Evolutionary conservation across 108 stramenopile genomes (phyloP).

Genomic region (Cyclotella choctawhatcheeana): DNA sequence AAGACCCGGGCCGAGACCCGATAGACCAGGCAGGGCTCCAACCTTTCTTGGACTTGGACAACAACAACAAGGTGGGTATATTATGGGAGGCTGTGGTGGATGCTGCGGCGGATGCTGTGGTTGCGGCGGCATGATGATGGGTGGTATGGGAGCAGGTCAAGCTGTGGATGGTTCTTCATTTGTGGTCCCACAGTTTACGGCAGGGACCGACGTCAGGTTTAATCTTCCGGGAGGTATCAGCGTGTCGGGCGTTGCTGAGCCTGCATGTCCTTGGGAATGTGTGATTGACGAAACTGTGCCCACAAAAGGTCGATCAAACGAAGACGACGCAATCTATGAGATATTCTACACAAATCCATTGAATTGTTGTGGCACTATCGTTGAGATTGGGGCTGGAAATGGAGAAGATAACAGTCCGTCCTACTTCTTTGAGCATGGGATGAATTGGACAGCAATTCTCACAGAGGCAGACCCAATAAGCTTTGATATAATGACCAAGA

Average conservation of each 20-base stretch:
- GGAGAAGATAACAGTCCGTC: conserved; percentile 31
- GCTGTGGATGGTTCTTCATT: not conserved
- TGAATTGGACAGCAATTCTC: conserved; percentile 55
- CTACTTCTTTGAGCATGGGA: conserved; percentile 53
- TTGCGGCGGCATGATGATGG: conserved; percentile 7
- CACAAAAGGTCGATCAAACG: conserved; percentile 44
- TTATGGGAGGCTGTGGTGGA: conserved; percentile 19
- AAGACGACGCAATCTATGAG: conserved; percentile 62
- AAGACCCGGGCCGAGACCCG: not conserved
- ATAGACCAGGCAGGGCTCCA: not conserved
- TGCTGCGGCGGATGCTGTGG: conserved; percentile 22
- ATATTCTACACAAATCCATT: conserved; percentile 59
- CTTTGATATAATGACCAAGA: conserved; percentile 32
- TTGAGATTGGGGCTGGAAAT: conserved; percentile 60
- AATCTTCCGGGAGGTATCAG: not conserved
- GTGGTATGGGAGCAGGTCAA: not conserved
- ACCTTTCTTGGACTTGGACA: not conserved
- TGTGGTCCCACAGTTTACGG: not conserved
- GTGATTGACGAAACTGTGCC: conserved; percentile 44
- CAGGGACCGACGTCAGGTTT: not conserved
- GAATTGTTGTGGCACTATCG: conserved; percentile 57
- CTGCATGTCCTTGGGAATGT: conserved; percentile 24
- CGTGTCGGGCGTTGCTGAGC: not conserved
- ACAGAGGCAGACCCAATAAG: conserved; percentile 53
- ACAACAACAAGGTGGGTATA: not conserved